Evolutionary conservation across 1,284 basidiomycete species (phyloP).

Genomic region (Tilletia indica): DNA sequence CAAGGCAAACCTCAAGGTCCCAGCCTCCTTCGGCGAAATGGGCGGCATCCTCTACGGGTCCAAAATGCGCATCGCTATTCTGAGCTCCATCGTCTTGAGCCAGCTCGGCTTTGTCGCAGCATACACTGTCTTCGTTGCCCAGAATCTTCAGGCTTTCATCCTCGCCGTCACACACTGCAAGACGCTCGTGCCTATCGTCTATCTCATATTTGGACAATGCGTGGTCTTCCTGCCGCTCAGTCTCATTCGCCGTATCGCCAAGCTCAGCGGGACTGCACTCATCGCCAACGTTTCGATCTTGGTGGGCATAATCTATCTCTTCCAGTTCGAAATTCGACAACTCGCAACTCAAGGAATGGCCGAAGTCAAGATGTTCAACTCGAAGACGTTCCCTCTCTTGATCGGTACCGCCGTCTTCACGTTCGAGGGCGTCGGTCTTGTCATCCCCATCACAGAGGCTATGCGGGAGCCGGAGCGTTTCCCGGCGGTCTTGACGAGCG

Average conservation of each 20-base stretch:
- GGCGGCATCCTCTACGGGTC: conserved; percentile 88
- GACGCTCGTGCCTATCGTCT: conserved; percentile 69
- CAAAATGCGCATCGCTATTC: conserved; percentile 86
- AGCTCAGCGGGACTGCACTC: conserved; percentile 86
- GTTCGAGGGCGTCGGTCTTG: conserved; percentile 94
- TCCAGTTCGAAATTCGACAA: conserved; percentile 48
- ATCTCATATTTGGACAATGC: conserved; percentile 80
- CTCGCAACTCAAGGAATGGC: conserved; percentile 55
- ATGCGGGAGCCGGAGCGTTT: conserved; percentile 90
- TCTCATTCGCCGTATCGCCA: conserved; percentile 58
- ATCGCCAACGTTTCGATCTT: conserved; percentile 94
- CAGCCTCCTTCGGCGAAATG: conserved; percentile 94
- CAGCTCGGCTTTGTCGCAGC: conserved; percentile 84
- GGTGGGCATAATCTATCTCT: conserved; percentile 65
- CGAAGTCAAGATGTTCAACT: conserved; percentile 85
- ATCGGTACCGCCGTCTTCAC: conserved; percentile 98
- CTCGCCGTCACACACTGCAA: conserved; percentile 78
- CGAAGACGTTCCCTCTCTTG: conserved; percentile 81
- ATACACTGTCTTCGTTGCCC: conserved; percentile 93
- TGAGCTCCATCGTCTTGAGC: conserved; percentile 81
- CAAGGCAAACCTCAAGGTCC: conserved; percentile 81
- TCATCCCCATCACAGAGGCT: conserved; percentile 94
- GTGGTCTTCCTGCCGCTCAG: conserved; percentile 67
- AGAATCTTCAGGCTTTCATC: conserved; percentile 80
- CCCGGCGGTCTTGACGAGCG: conserved; percentile 79